These are phyloP conservation scores for Gossypium davidsonii DNA, from an alignment of 441 rosid species.

Conservation along the genomic window DNA sequence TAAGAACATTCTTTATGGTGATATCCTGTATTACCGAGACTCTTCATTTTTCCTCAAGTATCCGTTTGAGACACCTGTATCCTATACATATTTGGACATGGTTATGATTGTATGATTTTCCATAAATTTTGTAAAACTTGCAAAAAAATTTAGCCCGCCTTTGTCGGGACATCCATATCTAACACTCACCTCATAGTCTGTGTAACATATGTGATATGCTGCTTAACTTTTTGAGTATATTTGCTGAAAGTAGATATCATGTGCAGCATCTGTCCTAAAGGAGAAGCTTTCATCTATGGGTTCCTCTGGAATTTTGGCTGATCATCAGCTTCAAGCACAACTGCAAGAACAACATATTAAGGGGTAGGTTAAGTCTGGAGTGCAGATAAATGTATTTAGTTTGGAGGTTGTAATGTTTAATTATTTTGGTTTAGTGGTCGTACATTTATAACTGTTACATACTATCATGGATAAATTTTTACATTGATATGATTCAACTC, in stretches of 20 bases:
- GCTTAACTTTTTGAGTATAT: constrained; percentile 9
- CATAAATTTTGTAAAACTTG: neutral
- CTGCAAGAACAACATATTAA: constrained; percentile 84
- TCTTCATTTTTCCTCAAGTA: neutral
- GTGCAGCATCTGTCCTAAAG: constrained; percentile 90
- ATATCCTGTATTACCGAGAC: neutral
- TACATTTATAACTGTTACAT: constrained; percentile 3
- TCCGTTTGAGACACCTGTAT: neutral
- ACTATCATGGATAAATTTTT: neutral
- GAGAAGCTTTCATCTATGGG: constrained; percentile 92
- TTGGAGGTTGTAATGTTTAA: neutral
- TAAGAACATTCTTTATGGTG: neutral
- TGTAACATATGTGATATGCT: constrained; percentile 5
- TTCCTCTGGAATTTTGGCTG: constrained; percentile 95
- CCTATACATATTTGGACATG: neutral
- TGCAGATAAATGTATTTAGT: neutral
- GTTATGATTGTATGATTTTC: neutral
- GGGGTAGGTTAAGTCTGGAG: constrained; percentile 41
- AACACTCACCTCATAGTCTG: neutral
- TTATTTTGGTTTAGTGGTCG: neutral
- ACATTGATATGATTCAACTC: neutral
- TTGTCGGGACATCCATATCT: neutral
- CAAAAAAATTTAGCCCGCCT: neutral
- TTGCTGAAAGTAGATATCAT: constrained; percentile 37
- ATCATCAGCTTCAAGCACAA: constrained; percentile 97